Percentiles rank a stretch among this genome's conserved stretches.
These are phyloP conservation scores for Discostella stelligera DNA, from an alignment of 352 stramenopile genomes.

Conservation along the genomic window DNA sequence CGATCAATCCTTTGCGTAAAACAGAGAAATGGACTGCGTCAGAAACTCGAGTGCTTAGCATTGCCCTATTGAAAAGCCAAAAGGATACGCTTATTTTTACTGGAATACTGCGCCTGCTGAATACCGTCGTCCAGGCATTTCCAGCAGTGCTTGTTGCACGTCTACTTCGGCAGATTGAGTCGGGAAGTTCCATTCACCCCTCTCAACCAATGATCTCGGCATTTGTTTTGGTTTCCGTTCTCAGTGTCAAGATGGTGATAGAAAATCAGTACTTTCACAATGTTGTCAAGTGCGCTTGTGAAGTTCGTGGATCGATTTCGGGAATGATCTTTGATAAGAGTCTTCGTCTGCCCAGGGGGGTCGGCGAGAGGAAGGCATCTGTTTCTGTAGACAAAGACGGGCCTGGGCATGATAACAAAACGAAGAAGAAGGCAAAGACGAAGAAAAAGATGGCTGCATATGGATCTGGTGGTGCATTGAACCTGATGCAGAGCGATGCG, in stretches of 20 bases:
- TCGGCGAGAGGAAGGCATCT: conserved; percentile 10
- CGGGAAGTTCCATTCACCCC: conserved; percentile 39
- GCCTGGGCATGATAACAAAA: background rate
- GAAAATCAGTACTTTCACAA: conserved; percentile 81
- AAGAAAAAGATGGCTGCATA: conserved; percentile 5
- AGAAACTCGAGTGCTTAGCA: conserved; percentile 51
- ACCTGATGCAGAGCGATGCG: conserved; percentile 75
- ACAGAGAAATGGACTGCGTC: conserved; percentile 22
- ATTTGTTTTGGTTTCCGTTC: conserved; percentile 50
- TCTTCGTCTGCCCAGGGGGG: conserved; percentile 52
- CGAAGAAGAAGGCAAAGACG: conserved; percentile 15
- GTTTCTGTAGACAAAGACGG: conserved; percentile 19
- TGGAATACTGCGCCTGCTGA: conserved; percentile 60
- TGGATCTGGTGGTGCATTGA: conserved; percentile 65
- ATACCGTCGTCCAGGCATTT: conserved; percentile 78
- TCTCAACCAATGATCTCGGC: conserved; percentile 51
- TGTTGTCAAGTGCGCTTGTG: conserved; percentile 58
- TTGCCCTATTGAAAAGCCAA: conserved; percentile 59
- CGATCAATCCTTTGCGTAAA: background rate
- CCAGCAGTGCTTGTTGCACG: conserved; percentile 67
- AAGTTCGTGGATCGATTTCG: conserved; percentile 59
- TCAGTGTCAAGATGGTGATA: conserved; percentile 73
- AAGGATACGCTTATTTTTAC: conserved; percentile 51
- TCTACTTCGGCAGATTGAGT: conserved; percentile 66
- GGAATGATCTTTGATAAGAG: conserved; percentile 80